A percentile compares a stretch with the other conserved stretches of the same genome.
phyloP scores from a whole-genome alignment of 2,329 filamentous ascomycete species.

The Cadophora sp. region DNA sequence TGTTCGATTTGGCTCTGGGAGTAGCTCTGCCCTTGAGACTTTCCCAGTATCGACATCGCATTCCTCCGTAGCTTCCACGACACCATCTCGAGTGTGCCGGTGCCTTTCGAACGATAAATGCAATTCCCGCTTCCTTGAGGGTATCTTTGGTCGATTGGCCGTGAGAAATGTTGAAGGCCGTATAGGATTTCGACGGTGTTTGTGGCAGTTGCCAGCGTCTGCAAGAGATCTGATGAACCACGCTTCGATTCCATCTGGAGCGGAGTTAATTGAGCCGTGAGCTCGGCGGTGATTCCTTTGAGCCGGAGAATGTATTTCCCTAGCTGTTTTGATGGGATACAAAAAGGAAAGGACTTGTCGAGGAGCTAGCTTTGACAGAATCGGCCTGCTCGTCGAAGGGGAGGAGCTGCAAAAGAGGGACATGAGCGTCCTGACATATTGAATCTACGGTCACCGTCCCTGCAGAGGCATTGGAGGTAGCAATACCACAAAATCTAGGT shows the following conservation, averaged over 20 bases:
- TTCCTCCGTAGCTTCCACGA: not conserved
- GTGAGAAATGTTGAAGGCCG: constrained; percentile 32
- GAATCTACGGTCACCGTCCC: constrained; percentile 44
- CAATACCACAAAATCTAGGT: not conserved
- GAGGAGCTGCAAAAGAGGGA: constrained; percentile 63
- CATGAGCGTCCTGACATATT: constrained; percentile 70
- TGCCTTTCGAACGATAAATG: constrained; percentile 28
- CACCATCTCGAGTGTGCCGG: constrained; percentile 25
- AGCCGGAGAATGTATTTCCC: constrained; percentile 19
- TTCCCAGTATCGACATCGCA: not conserved
- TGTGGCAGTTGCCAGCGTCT: constrained; percentile 40
- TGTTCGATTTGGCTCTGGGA: constrained; percentile 33
- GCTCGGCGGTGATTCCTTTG: constrained; percentile 1
- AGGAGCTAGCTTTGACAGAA: constrained; percentile 52
- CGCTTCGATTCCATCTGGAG: constrained; percentile 38
- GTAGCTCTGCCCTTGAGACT: constrained; percentile 7
- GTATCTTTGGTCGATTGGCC: constrained; percentile 29
- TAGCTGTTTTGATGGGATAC: constrained; percentile 36
- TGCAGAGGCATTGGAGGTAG: constrained; percentile 35
- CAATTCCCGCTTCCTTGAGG: constrained; percentile 16
- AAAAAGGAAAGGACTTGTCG: constrained; percentile 44
- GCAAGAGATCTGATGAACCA: constrained; percentile 45
- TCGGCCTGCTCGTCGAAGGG: constrained; percentile 54
- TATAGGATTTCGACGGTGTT: constrained; percentile 33
- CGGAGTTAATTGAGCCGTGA: constrained; percentile 24